Evolutionary conservation across 106 monocot species (phyloP), one percentile per base, ranked within the genome.

Genomic region (Dendrobium huoshanense): DNA sequence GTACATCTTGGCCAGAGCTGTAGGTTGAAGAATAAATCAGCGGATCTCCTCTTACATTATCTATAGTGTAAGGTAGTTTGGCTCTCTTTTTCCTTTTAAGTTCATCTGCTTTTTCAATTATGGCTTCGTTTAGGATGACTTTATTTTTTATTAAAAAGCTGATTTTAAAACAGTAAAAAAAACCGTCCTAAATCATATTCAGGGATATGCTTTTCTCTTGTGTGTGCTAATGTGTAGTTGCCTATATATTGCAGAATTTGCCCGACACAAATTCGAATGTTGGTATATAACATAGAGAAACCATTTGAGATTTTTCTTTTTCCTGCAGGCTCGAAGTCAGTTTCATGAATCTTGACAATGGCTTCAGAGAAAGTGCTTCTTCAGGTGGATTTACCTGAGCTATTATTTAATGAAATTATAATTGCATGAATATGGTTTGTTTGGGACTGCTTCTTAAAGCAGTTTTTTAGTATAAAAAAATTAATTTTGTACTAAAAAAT

Each of bases 1-100:
- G 91, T 99, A 80, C 98, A 95, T 75, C 95, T 99, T 41, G 92
- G 95, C 51, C 95, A 95, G 79, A 99, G 98, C 81, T 99, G 98
- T 85, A 90, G 92, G 73, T 77, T 99, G 72, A 95, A 84, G 86
- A 92, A 80, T 70, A 89, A 91, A 19, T 88, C 91, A 3, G 77
- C 81, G 0, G 88, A 95, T 58, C 92, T 99, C 80, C 95, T 87
- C 59, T 80, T 86, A 41, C 89, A 87, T 51, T 99, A 99, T 70
- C 37, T 70, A 70, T 70, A 37, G 37, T 37, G 15, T 22, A 17
- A 70, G 70, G 37, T 70, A 70, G 4, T 17, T 2, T 70, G 27
- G 7, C 67, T 8, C 9, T 70, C 2, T 70, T 70, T 70, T 8
- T 25, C 2, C 25, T 64, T 64, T 9, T 22, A 64, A 24, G 5